These are phyloP conservation scores for Gigaspora rosea DNA, from an alignment of 192 early-diverging fungal species.

Conservation along the genomic window DNA sequence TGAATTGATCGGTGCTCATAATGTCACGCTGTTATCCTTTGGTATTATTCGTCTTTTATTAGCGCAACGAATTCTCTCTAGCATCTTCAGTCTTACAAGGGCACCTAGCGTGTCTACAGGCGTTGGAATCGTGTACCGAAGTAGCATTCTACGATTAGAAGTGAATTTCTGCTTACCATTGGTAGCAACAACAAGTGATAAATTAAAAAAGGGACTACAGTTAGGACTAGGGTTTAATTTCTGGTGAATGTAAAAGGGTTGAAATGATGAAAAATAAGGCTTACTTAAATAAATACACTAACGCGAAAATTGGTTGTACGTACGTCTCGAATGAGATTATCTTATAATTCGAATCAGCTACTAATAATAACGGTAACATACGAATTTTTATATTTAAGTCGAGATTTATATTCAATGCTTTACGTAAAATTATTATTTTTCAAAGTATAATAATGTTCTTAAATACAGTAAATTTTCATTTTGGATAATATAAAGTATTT, in stretches of 20 bases:
- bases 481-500: too few relatives aligned
- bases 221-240: constrained; percentile 88
- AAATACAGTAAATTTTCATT: too few relatives aligned
- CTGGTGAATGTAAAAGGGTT: constrained; percentile 46
- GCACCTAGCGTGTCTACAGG: constrained; percentile 77
- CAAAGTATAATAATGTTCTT: too few relatives aligned
- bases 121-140: constrained; percentile 82
- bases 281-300: too few relatives aligned
- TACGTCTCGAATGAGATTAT: too few relatives aligned
- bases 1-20: neutral
- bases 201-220: constrained; percentile 75
- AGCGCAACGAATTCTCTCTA: constrained; percentile 33
- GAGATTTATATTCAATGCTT: too few relatives aligned
- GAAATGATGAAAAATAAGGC: neutral
- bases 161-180: constrained; percentile 89
- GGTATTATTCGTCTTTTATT: neutral
- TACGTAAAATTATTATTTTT: too few relatives aligned
- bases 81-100: constrained; percentile 47
- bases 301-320: too few relatives aligned
- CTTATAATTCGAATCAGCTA: too few relatives aligned
- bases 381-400: too few relatives aligned
- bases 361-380: too few relatives aligned
- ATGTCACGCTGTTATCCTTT: neutral
- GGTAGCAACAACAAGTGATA: constrained; percentile 60
- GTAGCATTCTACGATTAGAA: constrained; percentile 85